These are phyloP conservation scores for Sporothrix brasiliensis DNA, from an alignment of 2,329 filamentous ascomycete species.

Conservation along the genomic window DNA sequence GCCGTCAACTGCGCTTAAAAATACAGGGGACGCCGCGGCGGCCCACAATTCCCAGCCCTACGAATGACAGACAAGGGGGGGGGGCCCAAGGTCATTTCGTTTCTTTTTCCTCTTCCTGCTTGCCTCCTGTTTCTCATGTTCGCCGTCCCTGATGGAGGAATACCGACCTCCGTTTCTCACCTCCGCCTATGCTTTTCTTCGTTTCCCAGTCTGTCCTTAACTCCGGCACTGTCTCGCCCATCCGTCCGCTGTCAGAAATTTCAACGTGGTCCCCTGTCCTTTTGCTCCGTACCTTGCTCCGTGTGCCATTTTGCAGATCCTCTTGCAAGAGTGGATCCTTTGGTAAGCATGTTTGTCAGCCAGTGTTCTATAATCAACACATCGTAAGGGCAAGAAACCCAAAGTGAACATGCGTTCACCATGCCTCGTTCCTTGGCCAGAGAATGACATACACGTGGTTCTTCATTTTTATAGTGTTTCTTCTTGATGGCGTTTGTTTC, in stretches of 20 bases:
- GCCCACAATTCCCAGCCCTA: slow-evolving; percentile 17
- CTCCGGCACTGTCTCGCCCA: too few species aligned
- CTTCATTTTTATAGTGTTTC: background rate
- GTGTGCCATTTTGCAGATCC: too few species aligned
- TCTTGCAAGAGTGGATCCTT: too few species aligned
- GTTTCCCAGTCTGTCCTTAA: too few species aligned
- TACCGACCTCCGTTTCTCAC: too few species aligned
- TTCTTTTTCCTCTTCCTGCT: background rate
- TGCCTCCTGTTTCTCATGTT: background rate
- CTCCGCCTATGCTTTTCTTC: background rate
- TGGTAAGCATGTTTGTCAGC: too few species aligned
- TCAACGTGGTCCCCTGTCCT: too few species aligned
- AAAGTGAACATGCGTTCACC: background rate
- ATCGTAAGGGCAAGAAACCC: too few species aligned
- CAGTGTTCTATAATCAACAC: too few species aligned
- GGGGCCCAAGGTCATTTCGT: background rate
- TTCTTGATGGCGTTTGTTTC: background rate
- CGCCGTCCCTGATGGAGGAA: too few species aligned
- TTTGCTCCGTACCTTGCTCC: too few species aligned
- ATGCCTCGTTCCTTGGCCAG: slow-evolving; percentile 2
- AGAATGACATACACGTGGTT: slow-evolving; percentile 5
- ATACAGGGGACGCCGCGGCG: background rate
- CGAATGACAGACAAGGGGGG: background rate
- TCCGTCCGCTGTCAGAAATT: too few species aligned
- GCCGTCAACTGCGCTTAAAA: slow-evolving; percentile 4